A percentile compares a stretch with the other conserved stretches of the same genome.
Evolutionary conservation across 345 rosid genomes (phyloP).

Genomic region (Kandelia obovata): DNA sequence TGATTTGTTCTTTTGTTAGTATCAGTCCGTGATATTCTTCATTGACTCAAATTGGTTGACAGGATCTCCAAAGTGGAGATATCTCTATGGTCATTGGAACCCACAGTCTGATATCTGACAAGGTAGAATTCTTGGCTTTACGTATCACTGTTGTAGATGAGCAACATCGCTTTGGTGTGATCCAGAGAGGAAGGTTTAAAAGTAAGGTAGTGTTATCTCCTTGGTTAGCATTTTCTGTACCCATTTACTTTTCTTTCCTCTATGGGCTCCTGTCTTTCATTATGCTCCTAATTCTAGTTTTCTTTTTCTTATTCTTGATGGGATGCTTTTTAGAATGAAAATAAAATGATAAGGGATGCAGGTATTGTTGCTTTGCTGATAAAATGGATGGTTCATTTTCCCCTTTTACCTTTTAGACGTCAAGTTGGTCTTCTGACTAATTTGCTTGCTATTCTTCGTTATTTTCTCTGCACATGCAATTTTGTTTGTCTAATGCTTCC

Average conservation of each 20-base stretch:
- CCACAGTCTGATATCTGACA: conserved; percentile 86
- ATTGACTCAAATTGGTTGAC: conserved; percentile 25
- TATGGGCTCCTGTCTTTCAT: background rate
- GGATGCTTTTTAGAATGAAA: too few relatives aligned
- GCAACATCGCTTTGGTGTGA: conserved; percentile 97
- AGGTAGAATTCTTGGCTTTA: conserved; percentile 70
- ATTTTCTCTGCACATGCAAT: too few relatives aligned
- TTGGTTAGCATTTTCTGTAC: conserved; percentile 7
- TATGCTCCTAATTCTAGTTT: background rate
- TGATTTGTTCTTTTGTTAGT: conserved; percentile 16
- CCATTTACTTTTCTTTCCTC: background rate
- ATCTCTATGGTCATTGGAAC: conserved; percentile 90
- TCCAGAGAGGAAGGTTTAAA: conserved; percentile 95
- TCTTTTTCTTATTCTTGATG: too few relatives aligned
- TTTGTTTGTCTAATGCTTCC: too few relatives aligned
- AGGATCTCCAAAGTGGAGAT: conserved; percentile 83
- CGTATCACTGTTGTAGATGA: conserved; percentile 97
- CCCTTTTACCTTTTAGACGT: too few relatives aligned
- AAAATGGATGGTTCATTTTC: too few relatives aligned
- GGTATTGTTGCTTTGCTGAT: too few relatives aligned
- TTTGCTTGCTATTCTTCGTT: too few relatives aligned
- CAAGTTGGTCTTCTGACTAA: too few relatives aligned
- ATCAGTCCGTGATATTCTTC: conserved; percentile 13
- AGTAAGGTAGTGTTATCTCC: conserved; percentile 63
- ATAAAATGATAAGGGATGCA: too few relatives aligned